These are phyloP conservation scores for Penicillium goetzii DNA, from an alignment of 495 filamentous ascomycete genomes.

Conservation along the genomic window DNA sequence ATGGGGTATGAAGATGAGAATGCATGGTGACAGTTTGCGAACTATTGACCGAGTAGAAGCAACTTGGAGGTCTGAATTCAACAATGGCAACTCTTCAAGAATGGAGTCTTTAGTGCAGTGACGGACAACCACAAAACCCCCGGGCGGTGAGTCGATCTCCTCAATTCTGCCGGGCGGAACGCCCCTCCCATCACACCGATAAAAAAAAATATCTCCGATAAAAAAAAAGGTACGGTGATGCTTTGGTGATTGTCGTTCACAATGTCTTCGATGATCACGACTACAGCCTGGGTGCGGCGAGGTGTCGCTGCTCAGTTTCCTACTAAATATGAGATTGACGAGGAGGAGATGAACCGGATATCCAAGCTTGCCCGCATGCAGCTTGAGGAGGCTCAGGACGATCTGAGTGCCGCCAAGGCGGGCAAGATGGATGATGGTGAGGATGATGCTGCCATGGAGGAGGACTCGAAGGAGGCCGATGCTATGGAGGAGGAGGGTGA, in stretches of 20 bases:
- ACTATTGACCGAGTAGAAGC: background rate
- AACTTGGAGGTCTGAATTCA: background rate
- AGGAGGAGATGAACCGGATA: conserved; percentile 90
- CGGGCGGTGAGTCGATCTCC: conserved; percentile 37
- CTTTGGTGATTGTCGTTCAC: conserved; percentile 26
- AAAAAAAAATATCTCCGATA: conserved; percentile 42
- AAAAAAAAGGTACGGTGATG: conserved; percentile 27
- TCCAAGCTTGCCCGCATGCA: conserved; percentile 85
- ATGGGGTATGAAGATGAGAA: conserved; percentile 91
- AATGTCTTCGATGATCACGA: conserved; percentile 88
- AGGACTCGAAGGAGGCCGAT: conserved; percentile 35
- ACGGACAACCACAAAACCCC: conserved; percentile 20
- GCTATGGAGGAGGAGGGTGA: conserved; percentile 31
- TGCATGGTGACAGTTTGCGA: conserved; percentile 64
- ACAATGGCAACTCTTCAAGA: background rate
- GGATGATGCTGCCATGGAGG: conserved; percentile 35
- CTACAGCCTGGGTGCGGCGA: conserved; percentile 89
- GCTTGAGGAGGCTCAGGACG: conserved; percentile 89
- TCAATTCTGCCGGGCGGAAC: conserved; percentile 43
- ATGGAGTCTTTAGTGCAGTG: background rate
- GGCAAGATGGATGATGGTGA: conserved; percentile 38
- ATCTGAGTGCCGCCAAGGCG: conserved; percentile 69
- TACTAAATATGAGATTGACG: conserved; percentile 85
- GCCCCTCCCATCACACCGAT: conserved; percentile 34
- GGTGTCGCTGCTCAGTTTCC: conserved; percentile 93